phyloP scores from a whole-genome alignment of 208 protist species.

The Trichomonas vaginalis region DNA sequence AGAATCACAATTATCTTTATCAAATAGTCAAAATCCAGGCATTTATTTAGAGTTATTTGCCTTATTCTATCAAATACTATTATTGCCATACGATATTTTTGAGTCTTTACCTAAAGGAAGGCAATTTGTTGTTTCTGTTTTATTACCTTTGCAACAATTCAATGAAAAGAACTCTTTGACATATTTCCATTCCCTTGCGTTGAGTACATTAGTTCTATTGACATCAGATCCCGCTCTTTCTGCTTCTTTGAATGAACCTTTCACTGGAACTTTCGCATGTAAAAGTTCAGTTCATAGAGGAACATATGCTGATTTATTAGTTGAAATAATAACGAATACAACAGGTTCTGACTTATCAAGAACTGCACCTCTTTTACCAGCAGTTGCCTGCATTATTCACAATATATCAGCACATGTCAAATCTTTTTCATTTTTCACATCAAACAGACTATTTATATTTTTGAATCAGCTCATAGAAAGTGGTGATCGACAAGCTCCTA shows the following conservation, averaged over 20 bases:
- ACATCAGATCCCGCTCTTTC: background rate
- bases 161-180: background rate
- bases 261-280: background rate
- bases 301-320: background rate
- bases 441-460: background rate
- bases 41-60: background rate
- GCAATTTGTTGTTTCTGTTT: background rate
- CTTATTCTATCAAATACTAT: background rate
- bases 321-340: background rate
- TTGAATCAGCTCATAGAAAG: background rate
- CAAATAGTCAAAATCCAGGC: background rate
- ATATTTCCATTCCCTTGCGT: background rate
- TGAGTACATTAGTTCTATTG: background rate
- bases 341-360: background rate
- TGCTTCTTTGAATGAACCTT: background rate
- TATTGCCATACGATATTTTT: background rate
- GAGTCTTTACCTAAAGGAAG: background rate
- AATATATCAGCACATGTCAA: background rate
- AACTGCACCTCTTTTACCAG: background rate
- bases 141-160: background rate
- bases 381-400: background rate
- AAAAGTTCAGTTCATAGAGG: background rate
- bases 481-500: background rate
- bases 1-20: background rate
- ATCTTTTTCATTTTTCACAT: background rate